These are phyloP conservation scores for Suillus subaureus DNA, from an alignment of 768 basidiomycete genomes.

Conservation along the genomic window DNA sequence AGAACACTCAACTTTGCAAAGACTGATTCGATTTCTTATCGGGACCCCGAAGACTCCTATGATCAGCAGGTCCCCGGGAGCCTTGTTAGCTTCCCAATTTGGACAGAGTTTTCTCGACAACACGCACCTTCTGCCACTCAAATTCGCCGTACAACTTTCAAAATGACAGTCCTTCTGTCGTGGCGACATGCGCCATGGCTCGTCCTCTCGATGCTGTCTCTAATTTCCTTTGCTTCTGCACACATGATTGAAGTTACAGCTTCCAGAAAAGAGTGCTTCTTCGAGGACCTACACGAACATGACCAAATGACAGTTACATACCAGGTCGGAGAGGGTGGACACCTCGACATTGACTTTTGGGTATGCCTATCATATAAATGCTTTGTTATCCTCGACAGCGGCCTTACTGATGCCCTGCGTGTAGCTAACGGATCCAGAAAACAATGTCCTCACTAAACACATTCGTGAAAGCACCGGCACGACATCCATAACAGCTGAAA, in stretches of 20 bases:
- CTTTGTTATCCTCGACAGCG: not conserved
- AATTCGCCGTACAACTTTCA: constrained; percentile 3
- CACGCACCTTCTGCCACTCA: not conserved
- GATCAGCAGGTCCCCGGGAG: constrained; percentile 27
- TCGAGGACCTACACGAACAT: constrained; percentile 88
- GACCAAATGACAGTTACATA: constrained; percentile 99
- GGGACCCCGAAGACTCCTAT: constrained; percentile 7
- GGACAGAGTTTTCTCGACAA: not conserved
- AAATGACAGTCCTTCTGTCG: constrained; percentile 34
- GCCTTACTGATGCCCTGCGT: constrained; percentile 13
- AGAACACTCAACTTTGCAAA: constrained; percentile 13
- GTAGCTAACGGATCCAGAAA: constrained; percentile 82
- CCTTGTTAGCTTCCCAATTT: constrained; percentile 13
- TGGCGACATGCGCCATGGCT: constrained; percentile 41
- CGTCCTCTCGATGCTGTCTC: constrained; percentile 39
- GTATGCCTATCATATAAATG: constrained; percentile 41
- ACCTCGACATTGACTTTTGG: constrained; percentile 98
- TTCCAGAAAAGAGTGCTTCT: constrained; percentile 91
- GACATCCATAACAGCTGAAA: constrained; percentile 81
- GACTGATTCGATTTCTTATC: constrained; percentile 15
- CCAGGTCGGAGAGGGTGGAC: constrained; percentile 96
- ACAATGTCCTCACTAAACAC: constrained; percentile 70
- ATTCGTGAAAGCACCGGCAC: constrained; percentile 89
- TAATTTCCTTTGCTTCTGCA: constrained; percentile 45
- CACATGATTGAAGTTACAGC: constrained; percentile 78